Base-by-base conservation (phyloP, 495 filamentous ascomycete species). In the Glarea lozoyensis region DNA sequence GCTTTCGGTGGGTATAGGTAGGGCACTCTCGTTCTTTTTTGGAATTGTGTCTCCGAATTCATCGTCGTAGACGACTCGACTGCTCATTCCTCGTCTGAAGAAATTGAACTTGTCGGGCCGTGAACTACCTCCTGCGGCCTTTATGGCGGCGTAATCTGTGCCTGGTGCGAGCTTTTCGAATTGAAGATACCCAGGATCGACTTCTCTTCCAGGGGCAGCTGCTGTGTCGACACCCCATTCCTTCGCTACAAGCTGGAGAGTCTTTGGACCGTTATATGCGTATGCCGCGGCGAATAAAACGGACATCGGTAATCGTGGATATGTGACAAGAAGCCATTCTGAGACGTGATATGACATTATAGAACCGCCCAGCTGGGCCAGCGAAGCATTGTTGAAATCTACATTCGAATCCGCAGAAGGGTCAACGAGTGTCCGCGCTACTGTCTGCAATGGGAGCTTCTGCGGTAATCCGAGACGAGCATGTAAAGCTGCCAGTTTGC, bases 181-280 rank as follows among this genome's bases (percentile, higher is more conserved):
- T 59, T 97, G 93, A 30, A 98, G 71, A n/a, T 89, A 65, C 9
- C 92, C 93, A 1, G 90, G 84, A 60, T 98, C 89, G 42, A 97
- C 90, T 63, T 97, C 86, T 34, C 75, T 81, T 16, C 88, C 89
- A 1, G 92, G 90, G 24, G 74, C 78, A 6, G 84, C 82, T 12
- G 85, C 92, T 27, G 66, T 54, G 53, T 97, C 90, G 12, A 96
- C 76, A 63, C 93, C 92, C 90, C 92, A 98, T 62, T 88, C 84
- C 24, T 69, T 64, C 0, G 82, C 72, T 46, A 96, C 73, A 1
- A 75, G 64, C 19, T 75, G 63, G 16, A 97, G 74, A 0, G 87
- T 72, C 41, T 75, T 72, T 5, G 73, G 67, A 2, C 92, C 90
- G 34, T 77, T 73, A 60, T 86, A 96, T 18, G 86, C 87, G 52